These are phyloP conservation scores for Colletotrichum paranaense DNA, from an alignment of 2,329 filamentous ascomycete genomes.

Conservation along the genomic window DNA sequence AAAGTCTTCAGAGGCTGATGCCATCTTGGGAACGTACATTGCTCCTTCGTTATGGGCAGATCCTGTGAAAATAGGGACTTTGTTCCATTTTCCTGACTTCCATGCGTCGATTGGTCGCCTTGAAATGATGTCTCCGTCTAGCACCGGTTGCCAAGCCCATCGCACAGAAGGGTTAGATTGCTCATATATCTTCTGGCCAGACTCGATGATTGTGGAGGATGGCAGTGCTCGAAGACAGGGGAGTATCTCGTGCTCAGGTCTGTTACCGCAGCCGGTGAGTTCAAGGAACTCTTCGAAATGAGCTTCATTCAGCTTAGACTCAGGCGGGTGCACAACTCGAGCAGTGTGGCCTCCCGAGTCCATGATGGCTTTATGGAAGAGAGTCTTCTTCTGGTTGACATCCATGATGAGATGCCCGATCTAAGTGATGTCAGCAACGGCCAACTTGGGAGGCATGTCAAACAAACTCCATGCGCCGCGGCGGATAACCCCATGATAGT, in stretches of 20 bases:
- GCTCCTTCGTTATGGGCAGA: slow-evolving; percentile 45
- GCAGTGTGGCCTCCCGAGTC: slow-evolving; percentile 46
- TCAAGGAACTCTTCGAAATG: slow-evolving; percentile 45
- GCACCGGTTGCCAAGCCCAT: slow-evolving; percentile 47
- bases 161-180: slow-evolving; percentile 43
- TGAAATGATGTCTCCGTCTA: slow-evolving; percentile 44
- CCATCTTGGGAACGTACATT: slow-evolving; percentile 40
- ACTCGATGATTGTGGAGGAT: slow-evolving; percentile 39
- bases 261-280: slow-evolving; percentile 40
- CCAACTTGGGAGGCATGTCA: not conserved
- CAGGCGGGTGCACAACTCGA: slow-evolving; percentile 42
- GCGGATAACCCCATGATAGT: slow-evolving; percentile 59
- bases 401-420: slow-evolving; percentile 48
- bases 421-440: not conserved
- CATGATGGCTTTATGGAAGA: slow-evolving; percentile 47
- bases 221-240: slow-evolving; percentile 40
- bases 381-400: slow-evolving; percentile 43
- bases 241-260: slow-evolving; percentile 39
- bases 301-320: slow-evolving; percentile 40
- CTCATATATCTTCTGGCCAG: slow-evolving; percentile 43
- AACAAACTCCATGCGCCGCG: slow-evolving; percentile 46
- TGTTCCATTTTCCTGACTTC: slow-evolving; percentile 46
- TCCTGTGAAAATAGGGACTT: slow-evolving; percentile 45
- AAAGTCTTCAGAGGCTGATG: slow-evolving; percentile 37
- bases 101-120: slow-evolving; percentile 44